phyloP scores from a whole-genome alignment of 306 rosid species.

The Glycine soja region DNA sequence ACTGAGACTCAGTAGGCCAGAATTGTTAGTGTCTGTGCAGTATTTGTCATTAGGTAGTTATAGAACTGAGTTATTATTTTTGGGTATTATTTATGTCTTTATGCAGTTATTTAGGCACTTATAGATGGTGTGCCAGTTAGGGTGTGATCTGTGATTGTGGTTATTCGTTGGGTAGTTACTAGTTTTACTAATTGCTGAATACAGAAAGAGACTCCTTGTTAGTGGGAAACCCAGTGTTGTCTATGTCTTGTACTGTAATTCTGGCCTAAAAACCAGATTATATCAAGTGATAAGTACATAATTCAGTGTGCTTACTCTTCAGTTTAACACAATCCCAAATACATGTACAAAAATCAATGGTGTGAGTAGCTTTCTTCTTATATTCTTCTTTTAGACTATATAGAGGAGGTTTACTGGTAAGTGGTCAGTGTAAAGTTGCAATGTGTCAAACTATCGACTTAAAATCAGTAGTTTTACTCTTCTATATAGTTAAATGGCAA shows the following conservation, averaged over 20 bases:
- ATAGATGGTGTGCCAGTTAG: background rate
- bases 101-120: background rate
- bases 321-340: background rate
- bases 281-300: background rate
- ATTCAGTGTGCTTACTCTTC: background rate
- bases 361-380: no score
- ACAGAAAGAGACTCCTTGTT: background rate
- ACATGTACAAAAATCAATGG: no score
- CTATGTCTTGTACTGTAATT: background rate
- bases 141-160: background rate
- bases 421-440: no score
- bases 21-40: background rate
- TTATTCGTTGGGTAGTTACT: constrained; percentile 6
- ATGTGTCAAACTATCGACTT: no score
- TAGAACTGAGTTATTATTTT: background rate
- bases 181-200: background rate
- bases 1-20: background rate
- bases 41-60: background rate
- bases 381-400: no score
- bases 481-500: no score
- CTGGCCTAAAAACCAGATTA: background rate
- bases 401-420: no score
- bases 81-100: background rate
- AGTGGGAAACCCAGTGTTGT: background rate
- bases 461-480: no score